These are phyloP conservation scores for Citrullus amarus DNA, from an alignment of 306 rosid species.

Conservation along the genomic window DNA sequence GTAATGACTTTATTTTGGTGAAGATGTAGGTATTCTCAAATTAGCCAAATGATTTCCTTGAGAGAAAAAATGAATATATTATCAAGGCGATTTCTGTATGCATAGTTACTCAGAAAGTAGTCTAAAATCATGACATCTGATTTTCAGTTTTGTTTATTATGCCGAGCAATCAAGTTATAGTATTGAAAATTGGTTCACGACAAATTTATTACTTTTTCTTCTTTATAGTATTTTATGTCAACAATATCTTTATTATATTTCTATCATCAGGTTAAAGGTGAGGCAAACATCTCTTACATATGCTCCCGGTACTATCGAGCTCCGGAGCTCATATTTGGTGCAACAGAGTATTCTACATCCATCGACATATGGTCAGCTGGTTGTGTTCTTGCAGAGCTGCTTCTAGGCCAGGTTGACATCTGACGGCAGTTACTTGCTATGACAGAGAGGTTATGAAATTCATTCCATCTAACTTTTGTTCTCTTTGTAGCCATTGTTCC, in stretches of 20 bases:
- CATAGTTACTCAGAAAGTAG: not conserved
- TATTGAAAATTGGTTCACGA: not conserved
- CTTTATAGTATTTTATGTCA: not conserved
- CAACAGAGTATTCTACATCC: slow-evolving; percentile 80
- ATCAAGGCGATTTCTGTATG: not conserved
- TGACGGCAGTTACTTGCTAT: slow-evolving; percentile 8
- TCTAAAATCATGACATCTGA: not conserved
- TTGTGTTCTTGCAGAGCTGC: slow-evolving; percentile 97
- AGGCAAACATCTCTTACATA: slow-evolving; percentile 81
- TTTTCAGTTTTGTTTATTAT: not conserved
- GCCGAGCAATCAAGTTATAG: not conserved
- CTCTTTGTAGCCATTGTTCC: slow-evolving; percentile 73
- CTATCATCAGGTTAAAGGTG: slow-evolving; percentile 60
- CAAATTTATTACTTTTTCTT: not conserved
- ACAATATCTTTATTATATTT: slow-evolving; percentile 4
- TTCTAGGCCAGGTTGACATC: slow-evolving; percentile 69
- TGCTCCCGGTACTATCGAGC: slow-evolving; percentile 97
- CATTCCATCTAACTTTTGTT: slow-evolving; percentile 7
- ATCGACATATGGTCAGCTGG: slow-evolving; percentile 99
- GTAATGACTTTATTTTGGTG: not conserved
- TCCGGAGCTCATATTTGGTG: slow-evolving; percentile 98
- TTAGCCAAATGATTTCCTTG: no score
- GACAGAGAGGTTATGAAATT: not conserved
- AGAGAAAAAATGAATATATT: no score
- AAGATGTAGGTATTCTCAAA: no score